A percentile compares a stretch with the other conserved stretches of the same genome.
These are phyloP conservation scores for Ustilago vetiveriae DNA, from an alignment of 1,284 basidiomycete species.

Conservation along the genomic window DNA sequence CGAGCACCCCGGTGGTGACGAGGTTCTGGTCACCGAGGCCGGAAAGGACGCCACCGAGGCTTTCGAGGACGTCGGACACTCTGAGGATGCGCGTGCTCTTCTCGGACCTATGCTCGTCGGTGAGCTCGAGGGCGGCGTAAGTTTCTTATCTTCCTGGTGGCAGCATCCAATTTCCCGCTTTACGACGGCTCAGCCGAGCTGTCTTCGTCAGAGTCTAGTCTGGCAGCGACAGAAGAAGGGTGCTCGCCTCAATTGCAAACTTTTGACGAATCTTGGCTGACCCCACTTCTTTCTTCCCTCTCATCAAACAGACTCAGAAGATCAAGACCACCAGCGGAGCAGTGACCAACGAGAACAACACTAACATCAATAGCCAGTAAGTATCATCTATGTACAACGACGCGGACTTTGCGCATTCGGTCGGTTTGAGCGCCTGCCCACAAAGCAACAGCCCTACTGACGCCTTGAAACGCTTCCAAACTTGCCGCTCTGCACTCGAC, in stretches of 20 bases:
- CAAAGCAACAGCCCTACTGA: neutral
- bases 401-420: no score
- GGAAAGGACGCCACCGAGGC: slow-evolving; percentile 97
- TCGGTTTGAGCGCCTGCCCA: neutral
- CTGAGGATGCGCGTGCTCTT: slow-evolving; percentile 93
- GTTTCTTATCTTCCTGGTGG: neutral
- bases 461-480: neutral
- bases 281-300: neutral
- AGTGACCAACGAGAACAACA: slow-evolving; percentile 51
- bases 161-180: no score
- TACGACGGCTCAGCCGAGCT: no score
- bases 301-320: slow-evolving; percentile 21
- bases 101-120: slow-evolving; percentile 72
- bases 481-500: neutral
- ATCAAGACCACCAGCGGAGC: slow-evolving; percentile 50
- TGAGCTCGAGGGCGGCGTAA: slow-evolving; percentile 71
- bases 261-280: neutral
- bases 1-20: slow-evolving; percentile 97
- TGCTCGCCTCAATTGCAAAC: neutral
- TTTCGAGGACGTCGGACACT: slow-evolving; percentile 99
- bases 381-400: slow-evolving; percentile 11
- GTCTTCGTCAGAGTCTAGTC: no score
- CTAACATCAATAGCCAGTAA: slow-evolving; percentile 55
- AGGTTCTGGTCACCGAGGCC: slow-evolving; percentile 91
- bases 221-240: no score